phyloP scores from a whole-genome alignment of 1,284 basidiomycete species.

The Moesziomyces parantarcticus region DNA sequence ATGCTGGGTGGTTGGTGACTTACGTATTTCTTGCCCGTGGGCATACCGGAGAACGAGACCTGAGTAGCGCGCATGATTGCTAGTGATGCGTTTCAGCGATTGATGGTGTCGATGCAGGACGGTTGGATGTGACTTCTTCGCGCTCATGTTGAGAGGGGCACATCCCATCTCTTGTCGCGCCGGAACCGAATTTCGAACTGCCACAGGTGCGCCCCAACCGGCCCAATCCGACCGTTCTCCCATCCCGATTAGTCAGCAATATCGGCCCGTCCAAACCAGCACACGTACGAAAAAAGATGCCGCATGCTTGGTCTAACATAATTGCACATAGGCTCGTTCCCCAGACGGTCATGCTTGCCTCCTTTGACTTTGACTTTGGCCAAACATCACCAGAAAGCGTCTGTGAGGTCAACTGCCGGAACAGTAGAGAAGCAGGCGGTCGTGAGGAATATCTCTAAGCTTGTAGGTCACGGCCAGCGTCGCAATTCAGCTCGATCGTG shows the following conservation, averaged over 20 bases:
- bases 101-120: conserved; percentile 5
- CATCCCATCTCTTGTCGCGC: background rate
- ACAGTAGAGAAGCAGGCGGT: no score
- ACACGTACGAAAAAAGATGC: conserved; percentile 12
- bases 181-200: conserved; percentile 12
- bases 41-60: conserved; percentile 56
- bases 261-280: background rate
- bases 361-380: no score
- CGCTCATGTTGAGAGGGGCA: background rate
- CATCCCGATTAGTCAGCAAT: conserved; percentile 5
- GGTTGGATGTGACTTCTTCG: conserved; percentile 4
- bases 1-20: conserved; percentile 18
- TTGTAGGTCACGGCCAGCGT: no score
- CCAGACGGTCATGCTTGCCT: no score
- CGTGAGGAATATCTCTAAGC: no score
- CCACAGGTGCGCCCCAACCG: conserved; percentile 4
- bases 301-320: no score
- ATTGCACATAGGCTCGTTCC: no score
- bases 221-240: conserved; percentile 13
- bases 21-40: conserved; percentile 63
- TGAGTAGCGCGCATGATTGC: conserved; percentile 51
- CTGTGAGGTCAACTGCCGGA: no score
- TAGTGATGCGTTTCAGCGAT: background rate
- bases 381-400: no score
- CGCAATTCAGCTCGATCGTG: no score